Base-by-base conservation (phyloP, 2,329 filamentous ascomycete genomes). In the Macrophomina pseudophaseolina region DNA sequence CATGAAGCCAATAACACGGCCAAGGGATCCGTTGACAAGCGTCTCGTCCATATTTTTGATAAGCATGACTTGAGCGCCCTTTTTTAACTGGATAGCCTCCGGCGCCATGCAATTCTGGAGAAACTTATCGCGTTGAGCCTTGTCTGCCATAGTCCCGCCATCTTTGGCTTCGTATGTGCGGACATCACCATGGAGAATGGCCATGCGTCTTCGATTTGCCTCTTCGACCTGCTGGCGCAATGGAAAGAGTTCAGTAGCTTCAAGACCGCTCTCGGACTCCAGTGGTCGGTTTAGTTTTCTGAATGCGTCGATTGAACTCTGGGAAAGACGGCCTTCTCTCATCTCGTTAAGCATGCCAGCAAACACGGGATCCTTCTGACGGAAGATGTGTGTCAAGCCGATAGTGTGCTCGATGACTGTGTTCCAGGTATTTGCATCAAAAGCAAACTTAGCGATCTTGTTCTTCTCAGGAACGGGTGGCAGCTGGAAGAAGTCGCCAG, bases 1-100 rank as follows among this genome's bases (percentile, higher is more conserved):
- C 90, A 93, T 94, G 78, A 97, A 97, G 5, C 86, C 88, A 12
- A 90, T 85, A 4, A 99, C 91, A 68, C 91, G 94, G 30, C 95
- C 95, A 9, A 99, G 84, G 0, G 94, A 97, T 4, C 95, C 95
- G 74, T 99, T 99, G 71, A 98, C 95, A 0, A 99, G 85, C 0
- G 88, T 90, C 46, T 97, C 93, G 74, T 99, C 95, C 80, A 98
- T 90, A 73, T 99, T 99, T 79, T 99, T 99, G 84, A 99, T 97
- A n/a, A 99, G 83, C 95, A 99, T 99, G 52, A 99, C 96, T 76
- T 99, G 96, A 0, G 95, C 92, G 9, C 93, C 92, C 69, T 95
- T 90, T 78, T 97, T 98, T 35, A 99, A 81, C 40, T 91, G 88
- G 23, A 99, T 87, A 0, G 80, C 75, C 72, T 90, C 90, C 0